Base-by-base conservation (phyloP, 306 rosid genomes). In the Inga oerstediana region DNA sequence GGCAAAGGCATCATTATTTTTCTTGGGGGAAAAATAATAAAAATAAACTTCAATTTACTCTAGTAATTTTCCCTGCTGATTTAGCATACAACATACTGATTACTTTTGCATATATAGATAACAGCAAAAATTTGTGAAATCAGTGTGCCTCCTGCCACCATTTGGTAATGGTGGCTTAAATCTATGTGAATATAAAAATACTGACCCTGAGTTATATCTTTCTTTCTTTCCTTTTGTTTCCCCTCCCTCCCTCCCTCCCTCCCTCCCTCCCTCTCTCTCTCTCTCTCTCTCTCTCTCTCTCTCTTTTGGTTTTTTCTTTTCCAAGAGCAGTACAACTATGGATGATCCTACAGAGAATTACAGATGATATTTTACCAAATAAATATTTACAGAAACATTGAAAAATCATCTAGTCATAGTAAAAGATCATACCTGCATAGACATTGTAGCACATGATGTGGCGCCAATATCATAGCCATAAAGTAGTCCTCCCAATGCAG, bases 401-500 rank as follows among this genome's bases (percentile, higher is more conserved):
- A 27, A 52, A 32, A 75, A 52, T 32, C 48, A 32, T 75, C 30
- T 35, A 58, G 52, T 56, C 30, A 69, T 37, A 13, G 70, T 35
- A 65, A 30, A 70, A 56, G 67, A 77, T 44, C 48, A 76, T 84
- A 91, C 95, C 95, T 59, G 78, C 27, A 91, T 27, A 3, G 92
- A 91, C 71, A 91, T 91, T 68, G 95, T 91, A 19, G 95, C 93
- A 76, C 88, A 89, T 30, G 92, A 87, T 19, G 95, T 91, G 22
- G 91, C 89, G 27, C 95, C 95, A 51, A 91, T 90, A 58, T 91
- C 93, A 76, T 91, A 91, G 77, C 95, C 95, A 85, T 83, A 91
- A 13, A 89, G 88, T 48, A 90, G 87, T 49, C 93, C 95, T 46
- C 92, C 95, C 11, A 91, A 81, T 72, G 95, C 95, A 0, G 93